Base-by-base conservation (phyloP, 139 green algal genomes). In the Desmodesmus armatus region DNA sequence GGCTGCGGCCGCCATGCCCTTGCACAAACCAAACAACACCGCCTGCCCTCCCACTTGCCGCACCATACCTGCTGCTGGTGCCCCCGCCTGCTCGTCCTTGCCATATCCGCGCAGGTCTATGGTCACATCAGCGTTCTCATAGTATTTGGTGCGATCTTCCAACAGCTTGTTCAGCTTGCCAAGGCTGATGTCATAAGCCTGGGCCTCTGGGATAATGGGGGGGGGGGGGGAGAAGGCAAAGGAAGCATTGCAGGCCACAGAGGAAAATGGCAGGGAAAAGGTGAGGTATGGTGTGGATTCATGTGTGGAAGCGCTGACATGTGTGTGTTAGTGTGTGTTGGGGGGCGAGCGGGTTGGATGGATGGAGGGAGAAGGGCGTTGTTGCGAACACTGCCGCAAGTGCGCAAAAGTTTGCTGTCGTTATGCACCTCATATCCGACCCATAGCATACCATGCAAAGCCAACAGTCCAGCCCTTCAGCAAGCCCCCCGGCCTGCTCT, bases 91-190 rank as follows among this genome's bases (percentile, higher is more conserved):
- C 37, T 79, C 79, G 72, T 94, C 91, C 53, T 78, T 49, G 31
- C 85, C 87, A 55, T 87, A 88, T 19, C 91, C 91, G 27, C 93
- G 84, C 51, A 97, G 75, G 0, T 88, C 76, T 21, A 97, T 89
- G 11, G 78, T 69, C 6, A 97, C 69, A 75, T 97, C 94, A 29
- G 94, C 90, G 49, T 90, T 89, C 67, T 92, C 91, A 66, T 97
- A 97, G 72, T 88, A 90, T 37, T 88, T 78, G 5, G 44, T 84
- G 43, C 94, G 90, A 44, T 95, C 85, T 35, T 92, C 88, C 58
- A 96, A 85, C 39, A 97, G 82, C 19, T 25, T 21, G 0, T 55
- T 77, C 51, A 97, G 76, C 74, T 90, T 93, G 5, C 41, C 73
- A 11, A 74, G 25, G 27, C 49, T 70, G 51, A 86, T 70, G 19